Conservation (phyloP, 2,329 filamentous ascomycete species). For the Exophiala dermatitidis region DNA sequence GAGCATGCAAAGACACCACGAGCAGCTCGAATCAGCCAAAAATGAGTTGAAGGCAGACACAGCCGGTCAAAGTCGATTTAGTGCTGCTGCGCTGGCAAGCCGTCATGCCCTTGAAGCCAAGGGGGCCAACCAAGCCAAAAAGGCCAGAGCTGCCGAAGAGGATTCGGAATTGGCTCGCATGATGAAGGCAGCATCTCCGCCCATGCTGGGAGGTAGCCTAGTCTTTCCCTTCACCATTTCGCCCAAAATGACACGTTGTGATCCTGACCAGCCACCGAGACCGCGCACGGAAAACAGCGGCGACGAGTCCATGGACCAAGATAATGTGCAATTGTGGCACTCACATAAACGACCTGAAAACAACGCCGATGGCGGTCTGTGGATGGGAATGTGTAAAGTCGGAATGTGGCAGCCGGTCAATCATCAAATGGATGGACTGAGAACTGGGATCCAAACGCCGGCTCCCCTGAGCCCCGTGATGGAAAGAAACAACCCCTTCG, state of each 20-base stretch:
- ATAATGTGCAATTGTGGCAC: conserved; percentile 27
- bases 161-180: conserved; percentile 43
- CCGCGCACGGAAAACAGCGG: conserved; percentile 45
- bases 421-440: conserved; percentile 24
- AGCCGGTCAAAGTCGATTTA: conserved; percentile 31
- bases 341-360: conserved; percentile 26
- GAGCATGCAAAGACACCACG: conserved; percentile 72
- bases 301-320: conserved; percentile 48
- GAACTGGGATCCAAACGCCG: conserved; percentile 35
- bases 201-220: conserved; percentile 80
- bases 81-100: conserved; percentile 30
- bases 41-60: conserved; percentile 35
- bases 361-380: conserved; percentile 24
- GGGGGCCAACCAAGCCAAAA: conserved; percentile 16
- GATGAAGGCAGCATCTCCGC: conserved; percentile 59
- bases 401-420: conserved; percentile 24
- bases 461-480: conserved; percentile 33
- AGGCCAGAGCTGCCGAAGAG: conserved; percentile 22
- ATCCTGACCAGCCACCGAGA: conserved; percentile 60
- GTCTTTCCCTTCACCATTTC: conserved; percentile 74
- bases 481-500: conserved; percentile 32
- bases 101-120: conserved; percentile 24
- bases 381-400: conserved; percentile 30
- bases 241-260: conserved; percentile 75
- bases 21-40: conserved; percentile 51